Base-by-base conservation (phyloP, 768 basidiomycete genomes). In the Cyathus striatus region DNA sequence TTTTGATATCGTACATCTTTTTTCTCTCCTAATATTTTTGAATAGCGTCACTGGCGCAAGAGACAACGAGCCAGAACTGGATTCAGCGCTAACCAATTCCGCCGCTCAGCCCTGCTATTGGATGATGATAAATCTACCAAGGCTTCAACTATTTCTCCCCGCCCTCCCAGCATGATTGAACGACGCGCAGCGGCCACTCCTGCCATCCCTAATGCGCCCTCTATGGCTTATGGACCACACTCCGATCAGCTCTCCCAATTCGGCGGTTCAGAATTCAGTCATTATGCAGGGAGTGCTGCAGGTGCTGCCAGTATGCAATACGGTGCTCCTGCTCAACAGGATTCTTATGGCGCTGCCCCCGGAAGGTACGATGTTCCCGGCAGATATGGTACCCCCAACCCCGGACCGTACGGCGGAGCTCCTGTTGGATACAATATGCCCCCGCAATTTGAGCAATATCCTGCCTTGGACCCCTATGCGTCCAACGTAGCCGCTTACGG, bases 71-170 rank as follows among this genome's bases (percentile, higher is more conserved):
- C 68, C 1, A 57, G 65, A 24, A 57, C 60, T 39, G 61, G 47
- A 13, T 83, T 80, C 58, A 70, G 75, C 39, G 59, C 77, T 1
- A 60, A 66, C 41, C 68, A 67, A 13, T 80, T 80, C 63, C 71
- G 71, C 23, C 72, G 74, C 47, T 80, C 79, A 16, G 69, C 66
- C 10, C 51, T 73, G 6, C 54, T 83, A 17, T 51, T 63, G 12
- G 43, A 58, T 13, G 60, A 66, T 42, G 52, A 53, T 40, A 55
- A 49, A 23, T n/a, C n/a, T n/a, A n/a, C n/a, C 36, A 55, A 41
- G 24, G 50, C 38, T 38, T 43, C 47, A 16, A 42, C 23, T 48
- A 52, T n/a, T 39, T 47, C 50, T 18, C 58, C 61, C 7, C 58
- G 58, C 16, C 62, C 62, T 1, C 64, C 62, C 1, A 54, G 53